Evolutionary conservation across 1,284 basidiomycete species (phyloP).

Genomic region (Fomitiporia mediterranea): DNA sequence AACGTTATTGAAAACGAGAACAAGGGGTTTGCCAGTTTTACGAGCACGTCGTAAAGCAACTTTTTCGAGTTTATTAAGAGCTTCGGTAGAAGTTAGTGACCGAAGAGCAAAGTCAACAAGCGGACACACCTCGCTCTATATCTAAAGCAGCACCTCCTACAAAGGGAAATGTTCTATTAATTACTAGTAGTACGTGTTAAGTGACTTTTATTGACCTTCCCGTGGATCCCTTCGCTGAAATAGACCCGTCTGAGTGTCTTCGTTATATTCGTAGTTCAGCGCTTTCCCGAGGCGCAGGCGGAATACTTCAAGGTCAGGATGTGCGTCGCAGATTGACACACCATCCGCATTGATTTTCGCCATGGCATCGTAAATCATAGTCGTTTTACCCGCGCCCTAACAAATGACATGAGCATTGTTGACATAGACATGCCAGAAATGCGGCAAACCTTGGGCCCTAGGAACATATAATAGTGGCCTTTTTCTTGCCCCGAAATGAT

Average conservation of each 20-base stretch:
- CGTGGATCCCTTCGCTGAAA: slow-evolving; percentile 82
- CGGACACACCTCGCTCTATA: slow-evolving; percentile 67
- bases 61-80: slow-evolving; percentile 82
- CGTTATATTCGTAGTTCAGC: slow-evolving; percentile 73
- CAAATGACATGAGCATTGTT: slow-evolving; percentile 3
- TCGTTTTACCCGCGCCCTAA: slow-evolving; percentile 65
- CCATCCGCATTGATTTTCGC: slow-evolving; percentile 66
- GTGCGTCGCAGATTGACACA: slow-evolving; percentile 50
- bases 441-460: slow-evolving; percentile 63
- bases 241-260: slow-evolving; percentile 72
- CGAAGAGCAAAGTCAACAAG: neutral
- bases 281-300: slow-evolving; percentile 78
- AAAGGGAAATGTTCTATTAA: slow-evolving; percentile 4
- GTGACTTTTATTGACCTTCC: slow-evolving; percentile 46
- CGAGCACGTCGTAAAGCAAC: slow-evolving; percentile 66
- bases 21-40: slow-evolving; percentile 59
- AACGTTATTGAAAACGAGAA: slow-evolving; percentile 67
- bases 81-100: slow-evolving; percentile 29
- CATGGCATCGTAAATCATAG: slow-evolving; percentile 82
- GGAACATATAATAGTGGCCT: slow-evolving; percentile 71
- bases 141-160: slow-evolving; percentile 76
- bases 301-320: slow-evolving; percentile 71
- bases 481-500: slow-evolving; percentile 71
- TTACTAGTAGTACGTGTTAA: neutral
- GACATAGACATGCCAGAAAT: neutral